Evolutionary conservation across 2,329 filamentous ascomycete species (phyloP).

Genomic region (Pseudomassariella vexata): DNA sequence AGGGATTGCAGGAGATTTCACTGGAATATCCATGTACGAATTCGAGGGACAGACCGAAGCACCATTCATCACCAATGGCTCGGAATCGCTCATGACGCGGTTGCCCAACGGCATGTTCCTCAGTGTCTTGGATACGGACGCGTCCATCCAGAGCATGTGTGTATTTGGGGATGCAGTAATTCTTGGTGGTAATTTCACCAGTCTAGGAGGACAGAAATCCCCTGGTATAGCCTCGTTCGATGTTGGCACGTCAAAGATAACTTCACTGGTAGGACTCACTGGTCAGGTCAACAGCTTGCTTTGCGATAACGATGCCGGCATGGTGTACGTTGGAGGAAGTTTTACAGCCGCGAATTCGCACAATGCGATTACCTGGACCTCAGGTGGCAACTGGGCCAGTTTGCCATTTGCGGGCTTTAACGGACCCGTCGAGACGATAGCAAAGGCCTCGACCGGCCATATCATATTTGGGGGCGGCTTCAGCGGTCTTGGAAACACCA

Average conservation of each 20-base stretch:
- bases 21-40: constrained; percentile 84
- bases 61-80: constrained; percentile 65
- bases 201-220: constrained; percentile 69
- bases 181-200: constrained; percentile 93
- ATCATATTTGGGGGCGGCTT: constrained; percentile 92
- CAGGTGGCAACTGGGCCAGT: constrained; percentile 64
- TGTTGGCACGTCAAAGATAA: constrained; percentile 62
- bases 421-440: constrained; percentile 81
- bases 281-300: constrained; percentile 78
- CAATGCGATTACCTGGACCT: constrained; percentile 82
- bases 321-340: constrained; percentile 86
- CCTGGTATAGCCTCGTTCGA: constrained; percentile 79
- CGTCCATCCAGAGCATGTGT: constrained; percentile 85
- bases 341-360: constrained; percentile 77
- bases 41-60: constrained; percentile 74
- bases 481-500: constrained; percentile 78
- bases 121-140: constrained; percentile 70
- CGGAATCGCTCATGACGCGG: constrained; percentile 71
- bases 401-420: constrained; percentile 93
- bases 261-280: constrained; percentile 70
- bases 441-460: constrained; percentile 71
- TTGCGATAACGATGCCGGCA: constrained; percentile 71
- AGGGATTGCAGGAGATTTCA: constrained; percentile 82
- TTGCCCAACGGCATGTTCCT: constrained; percentile 83
- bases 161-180: constrained; percentile 66